phyloP scores from a whole-genome alignment of 2,329 filamentous ascomycete species.

The Talaromyces rugulosus region DNA sequence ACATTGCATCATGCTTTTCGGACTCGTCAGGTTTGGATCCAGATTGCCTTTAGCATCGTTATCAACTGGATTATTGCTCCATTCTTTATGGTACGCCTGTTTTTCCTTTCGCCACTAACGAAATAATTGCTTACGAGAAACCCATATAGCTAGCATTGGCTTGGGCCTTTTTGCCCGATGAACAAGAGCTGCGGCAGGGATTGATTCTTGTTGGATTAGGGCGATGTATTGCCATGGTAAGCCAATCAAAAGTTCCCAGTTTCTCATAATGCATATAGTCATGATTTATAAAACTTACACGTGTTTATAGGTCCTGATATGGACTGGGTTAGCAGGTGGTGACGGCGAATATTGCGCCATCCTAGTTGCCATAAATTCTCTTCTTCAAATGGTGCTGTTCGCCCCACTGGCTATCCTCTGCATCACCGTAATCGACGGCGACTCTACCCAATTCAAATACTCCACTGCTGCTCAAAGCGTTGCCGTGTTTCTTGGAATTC shows the following conservation, averaged over 20 bases:
- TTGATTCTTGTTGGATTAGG: slow-evolving; percentile 80
- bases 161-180: slow-evolving; percentile 52
- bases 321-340: slow-evolving; percentile 73
- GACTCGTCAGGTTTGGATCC: slow-evolving; percentile 65
- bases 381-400: slow-evolving; percentile 70
- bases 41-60: slow-evolving; percentile 71
- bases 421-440: slow-evolving; percentile 62
- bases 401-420: slow-evolving; percentile 66
- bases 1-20: slow-evolving; percentile 63
- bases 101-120: background rate
- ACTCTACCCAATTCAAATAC: slow-evolving; percentile 53
- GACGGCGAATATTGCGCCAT: slow-evolving; percentile 80
- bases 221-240: slow-evolving; percentile 82
- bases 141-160: slow-evolving; percentile 41
- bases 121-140: background rate
- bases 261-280: background rate
- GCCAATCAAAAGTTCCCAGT: slow-evolving; percentile 12
- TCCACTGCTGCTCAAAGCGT: slow-evolving; percentile 71
- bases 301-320: slow-evolving; percentile 58
- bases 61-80: slow-evolving; percentile 83
- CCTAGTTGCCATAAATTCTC: slow-evolving; percentile 69
- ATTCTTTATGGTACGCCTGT: slow-evolving; percentile 64
- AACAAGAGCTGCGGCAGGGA: slow-evolving; percentile 53
- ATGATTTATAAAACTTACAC: background rate
- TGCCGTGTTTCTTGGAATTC: slow-evolving; percentile 79